Conservation (phyloP, 2,329 filamentous ascomycete species). For the Hymenoscyphus albidus region DNA sequence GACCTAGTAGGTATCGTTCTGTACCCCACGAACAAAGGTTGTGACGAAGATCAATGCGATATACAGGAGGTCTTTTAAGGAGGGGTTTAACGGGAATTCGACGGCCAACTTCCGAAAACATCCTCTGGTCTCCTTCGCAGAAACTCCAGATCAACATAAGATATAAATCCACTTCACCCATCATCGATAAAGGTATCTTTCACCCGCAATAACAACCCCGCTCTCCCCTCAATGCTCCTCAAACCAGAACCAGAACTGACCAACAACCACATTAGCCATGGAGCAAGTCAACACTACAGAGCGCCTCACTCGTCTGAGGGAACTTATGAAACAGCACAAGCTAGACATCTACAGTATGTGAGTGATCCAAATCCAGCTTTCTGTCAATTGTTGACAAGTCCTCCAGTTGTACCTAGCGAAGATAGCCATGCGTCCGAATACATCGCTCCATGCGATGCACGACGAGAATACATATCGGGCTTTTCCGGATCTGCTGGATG, state of each 20-base stretch:
- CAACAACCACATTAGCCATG: constrained; percentile 46
- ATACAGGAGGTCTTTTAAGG: constrained; percentile 10
- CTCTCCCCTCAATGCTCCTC: not conserved
- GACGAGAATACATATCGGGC: constrained; percentile 86
- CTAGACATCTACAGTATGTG: constrained; percentile 86
- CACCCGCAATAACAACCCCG: not conserved
- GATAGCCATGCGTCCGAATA: constrained; percentile 98
- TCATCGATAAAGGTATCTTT: constrained; percentile 1
- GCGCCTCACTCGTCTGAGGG: constrained; percentile 71
- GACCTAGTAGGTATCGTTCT: not conserved
- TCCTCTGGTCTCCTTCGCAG: constrained; percentile 10
- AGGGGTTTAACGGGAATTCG: constrained; percentile 10
- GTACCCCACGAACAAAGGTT: constrained; percentile 2
- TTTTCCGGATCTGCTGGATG: constrained; percentile 95
- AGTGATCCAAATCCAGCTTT: constrained; percentile 23
- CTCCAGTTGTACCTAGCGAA: constrained; percentile 87
- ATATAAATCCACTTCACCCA: constrained; percentile 20
- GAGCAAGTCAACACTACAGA: constrained; percentile 73
- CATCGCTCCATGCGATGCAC: constrained; percentile 90
- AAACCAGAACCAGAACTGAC: not conserved
- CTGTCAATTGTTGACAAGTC: constrained; percentile 30
- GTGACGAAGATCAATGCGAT: constrained; percentile 17
- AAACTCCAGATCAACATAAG: constrained; percentile 25
- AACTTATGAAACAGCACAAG: constrained; percentile 81
- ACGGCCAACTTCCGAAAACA: not conserved